These are phyloP conservation scores for Vitis cinerea DNA, from an alignment of 164 flowering plant species.

Conservation along the genomic window DNA sequence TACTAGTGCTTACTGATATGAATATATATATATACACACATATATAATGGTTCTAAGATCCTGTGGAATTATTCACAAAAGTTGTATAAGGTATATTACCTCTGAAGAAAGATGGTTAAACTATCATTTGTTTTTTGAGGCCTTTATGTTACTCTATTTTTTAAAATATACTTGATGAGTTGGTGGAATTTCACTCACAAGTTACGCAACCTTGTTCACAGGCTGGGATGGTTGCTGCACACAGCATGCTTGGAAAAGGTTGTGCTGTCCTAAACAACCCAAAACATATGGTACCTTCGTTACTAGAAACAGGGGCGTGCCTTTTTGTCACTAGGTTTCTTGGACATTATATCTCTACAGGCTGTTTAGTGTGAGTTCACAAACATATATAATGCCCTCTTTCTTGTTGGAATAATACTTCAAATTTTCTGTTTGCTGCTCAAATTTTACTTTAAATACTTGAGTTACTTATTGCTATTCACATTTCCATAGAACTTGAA, in stretches of 20 bases:
- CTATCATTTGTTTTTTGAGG: too few relatives aligned
- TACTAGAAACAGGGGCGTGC: slow-evolving; percentile 72
- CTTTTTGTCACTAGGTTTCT: slow-evolving; percentile 69
- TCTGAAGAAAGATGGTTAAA: too few relatives aligned
- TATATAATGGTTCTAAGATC: too few relatives aligned
- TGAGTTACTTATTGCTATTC: too few relatives aligned
- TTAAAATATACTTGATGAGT: background rate
- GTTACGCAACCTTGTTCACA: slow-evolving; percentile 26
- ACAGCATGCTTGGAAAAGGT: slow-evolving; percentile 50
- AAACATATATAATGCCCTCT: background rate
- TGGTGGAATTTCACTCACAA: background rate
- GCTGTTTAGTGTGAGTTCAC: slow-evolving; percentile 68
- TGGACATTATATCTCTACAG: slow-evolving; percentile 56
- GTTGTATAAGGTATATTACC: too few relatives aligned
- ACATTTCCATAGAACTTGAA: too few relatives aligned
- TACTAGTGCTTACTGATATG: background rate
- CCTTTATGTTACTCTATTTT: too few relatives aligned
- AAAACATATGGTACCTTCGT: slow-evolving; percentile 77
- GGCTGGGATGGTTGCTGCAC: slow-evolving; percentile 82
- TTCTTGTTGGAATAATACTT: background rate
- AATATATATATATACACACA: too few relatives aligned
- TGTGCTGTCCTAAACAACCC: slow-evolving; percentile 47
- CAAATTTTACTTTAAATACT: background rate
- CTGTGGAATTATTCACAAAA: too few relatives aligned
- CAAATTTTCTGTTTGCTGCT: too few relatives aligned